Percentiles rank a stretch among this genome's conserved stretches.
Conservation (phyloP, 257 asterid genomes). For the Lavandula angustifolia region DNA sequence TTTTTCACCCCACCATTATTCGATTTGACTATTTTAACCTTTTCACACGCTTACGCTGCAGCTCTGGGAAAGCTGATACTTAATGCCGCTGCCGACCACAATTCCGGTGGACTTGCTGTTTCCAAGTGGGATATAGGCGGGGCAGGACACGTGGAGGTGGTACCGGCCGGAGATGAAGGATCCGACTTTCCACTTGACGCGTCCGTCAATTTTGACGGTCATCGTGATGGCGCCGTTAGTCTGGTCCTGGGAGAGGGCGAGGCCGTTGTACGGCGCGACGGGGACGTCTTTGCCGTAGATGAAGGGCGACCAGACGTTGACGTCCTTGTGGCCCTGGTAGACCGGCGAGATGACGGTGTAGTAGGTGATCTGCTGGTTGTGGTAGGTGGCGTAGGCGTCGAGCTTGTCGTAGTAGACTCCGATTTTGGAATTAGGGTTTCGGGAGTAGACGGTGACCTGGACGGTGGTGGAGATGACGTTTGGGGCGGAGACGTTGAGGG, state of each 20-base stretch:
- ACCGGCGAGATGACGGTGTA: conserved; percentile 64
- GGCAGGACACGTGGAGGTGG: conserved; percentile 67
- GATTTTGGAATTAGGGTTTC: conserved; percentile 64
- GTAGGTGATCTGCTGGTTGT: conserved; percentile 75
- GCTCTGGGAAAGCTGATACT: conserved; percentile 62
- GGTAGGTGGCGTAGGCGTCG: conserved; percentile 57
- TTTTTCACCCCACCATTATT: neutral
- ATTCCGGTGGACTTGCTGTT: conserved; percentile 40
- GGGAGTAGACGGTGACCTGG: conserved; percentile 78
- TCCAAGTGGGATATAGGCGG: conserved; percentile 60
- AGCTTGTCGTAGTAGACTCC: conserved; percentile 71
- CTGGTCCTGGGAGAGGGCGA: conserved; percentile 53
- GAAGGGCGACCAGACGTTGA: conserved; percentile 84
- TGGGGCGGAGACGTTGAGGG: conserved; percentile 73
- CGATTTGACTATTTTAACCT: neutral
- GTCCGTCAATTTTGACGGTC: conserved; percentile 54
- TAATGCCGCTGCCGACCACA: conserved; percentile 52
- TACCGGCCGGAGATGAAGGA: conserved; percentile 55
- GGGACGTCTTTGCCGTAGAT: conserved; percentile 66
- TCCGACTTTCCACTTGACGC: conserved; percentile 77
- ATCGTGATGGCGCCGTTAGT: conserved; percentile 52
- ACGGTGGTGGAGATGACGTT: conserved; percentile 72
- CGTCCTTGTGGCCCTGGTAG: conserved; percentile 81
- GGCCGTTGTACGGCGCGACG: conserved; percentile 76
- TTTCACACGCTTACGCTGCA: conserved; percentile 65